Evolutionary conservation across 352 stramenopile genomes (phyloP), one percentile per base, ranked within the genome.

Genomic region (Globisporangium apiculatum): DNA sequence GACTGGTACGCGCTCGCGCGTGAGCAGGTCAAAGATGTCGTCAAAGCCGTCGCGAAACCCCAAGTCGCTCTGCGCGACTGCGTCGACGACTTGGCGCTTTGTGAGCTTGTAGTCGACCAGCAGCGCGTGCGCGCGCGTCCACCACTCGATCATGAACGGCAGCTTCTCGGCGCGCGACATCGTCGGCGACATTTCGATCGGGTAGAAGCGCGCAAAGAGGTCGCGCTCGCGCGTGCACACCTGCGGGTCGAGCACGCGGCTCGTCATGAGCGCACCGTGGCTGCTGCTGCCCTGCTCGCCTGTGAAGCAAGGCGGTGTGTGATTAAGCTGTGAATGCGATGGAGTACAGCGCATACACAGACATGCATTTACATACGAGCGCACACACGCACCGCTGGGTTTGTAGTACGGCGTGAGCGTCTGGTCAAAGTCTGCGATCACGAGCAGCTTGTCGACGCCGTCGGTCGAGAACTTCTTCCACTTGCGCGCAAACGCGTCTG

Each of bases 401-500:
- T 80, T 86, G 65, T 75, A 87, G 24, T 79, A 78, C 8, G 79
- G 76, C 41, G 83, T 91, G 53, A 93, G 68, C 43, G 83, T 93
- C 24, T 89, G 84, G 64, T 93, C 83, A 64, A 93, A 93, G 59
- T 93, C 83, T 2, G 83, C 69, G 56, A 93, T 93, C 55, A 93
- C 76, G 41, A 93, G 63, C 35, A 93, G 74, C 57, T 85, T 76
- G 56, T 83, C 69, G 9, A 87, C 57, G 41, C 80, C 75, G 45
- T 89, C 80, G 36, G 66, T 76, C 15, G 70, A 68, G 52, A 93
- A 89, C 50, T 87, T 89, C 53, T 87, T 85, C 73, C 76, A 86
- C 58, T 93, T 93, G 47, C 66, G 57, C 14, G 83, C 75, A 54
- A 93, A 91, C 41, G 55, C 70, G 42, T 88, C 83, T 87, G 55